Evolutionary conservation across 1,139 yeast species (phyloP).

Genomic region (Candida tropicalis): DNA sequence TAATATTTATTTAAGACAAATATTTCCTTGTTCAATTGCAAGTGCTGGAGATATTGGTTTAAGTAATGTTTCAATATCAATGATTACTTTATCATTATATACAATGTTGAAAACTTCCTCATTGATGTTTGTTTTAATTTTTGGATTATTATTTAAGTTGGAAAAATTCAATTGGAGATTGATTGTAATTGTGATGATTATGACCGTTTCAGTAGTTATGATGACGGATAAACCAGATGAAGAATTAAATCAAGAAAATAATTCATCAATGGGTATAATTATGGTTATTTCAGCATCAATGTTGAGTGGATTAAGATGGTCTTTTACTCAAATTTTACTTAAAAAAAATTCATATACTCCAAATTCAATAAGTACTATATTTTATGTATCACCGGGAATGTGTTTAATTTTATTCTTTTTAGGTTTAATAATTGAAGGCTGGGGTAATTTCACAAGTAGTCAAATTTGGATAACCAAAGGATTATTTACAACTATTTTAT

Average conservation of each 20-base stretch:
- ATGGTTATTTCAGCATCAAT: conserved; percentile 78
- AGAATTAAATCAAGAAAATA: conserved; percentile 18
- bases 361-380: conserved; percentile 82
- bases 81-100: conserved; percentile 79
- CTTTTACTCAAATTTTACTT: conserved; percentile 81
- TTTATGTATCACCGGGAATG: conserved; percentile 86
- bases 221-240: conserved; percentile 62
- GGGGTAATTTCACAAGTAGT: conserved; percentile 51
- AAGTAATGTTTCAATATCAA: conserved; percentile 80
- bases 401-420: conserved; percentile 57
- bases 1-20: conserved; percentile 48
- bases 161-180: conserved; percentile 73
- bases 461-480: conserved; percentile 69
- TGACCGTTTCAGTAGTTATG: conserved; percentile 82
- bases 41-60: conserved; percentile 94
- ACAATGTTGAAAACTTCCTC: conserved; percentile 93
- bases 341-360: conserved; percentile 55
- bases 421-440: conserved; percentile 70
- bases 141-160: conserved; percentile 77
- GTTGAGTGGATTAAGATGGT: conserved; percentile 93
- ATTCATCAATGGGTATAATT: conserved; percentile 57
- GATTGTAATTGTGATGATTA: conserved; percentile 66
- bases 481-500: conserved; percentile 49
- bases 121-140: conserved; percentile 81
- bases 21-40: conserved; percentile 84